Evolutionary conservation across 306 rosid genomes (phyloP).

Genomic region (Malus asiatica): DNA sequence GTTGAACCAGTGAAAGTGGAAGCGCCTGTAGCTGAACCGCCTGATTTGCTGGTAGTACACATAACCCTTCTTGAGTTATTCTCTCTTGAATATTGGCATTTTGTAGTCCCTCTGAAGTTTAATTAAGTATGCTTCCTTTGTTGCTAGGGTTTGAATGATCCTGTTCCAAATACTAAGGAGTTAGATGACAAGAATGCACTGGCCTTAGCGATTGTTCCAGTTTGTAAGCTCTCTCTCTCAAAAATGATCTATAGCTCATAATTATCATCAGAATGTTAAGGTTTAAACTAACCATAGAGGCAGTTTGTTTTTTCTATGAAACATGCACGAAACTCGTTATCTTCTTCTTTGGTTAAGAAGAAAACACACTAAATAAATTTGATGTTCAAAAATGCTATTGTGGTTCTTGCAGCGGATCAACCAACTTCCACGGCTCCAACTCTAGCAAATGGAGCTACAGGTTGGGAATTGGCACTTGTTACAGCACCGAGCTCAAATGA

Average conservation of each 20-base stretch:
- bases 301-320: slow-evolving; percentile 4
- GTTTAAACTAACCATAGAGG: not conserved
- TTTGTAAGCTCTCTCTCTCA: slow-evolving; percentile 39
- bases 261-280: not conserved
- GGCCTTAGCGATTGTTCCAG: slow-evolving; percentile 91
- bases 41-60: slow-evolving; percentile 76
- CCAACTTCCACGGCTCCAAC: slow-evolving; percentile 50
- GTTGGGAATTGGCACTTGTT: slow-evolving; percentile 99
- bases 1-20: slow-evolving; percentile 83
- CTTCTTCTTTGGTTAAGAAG: not conserved
- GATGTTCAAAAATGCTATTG: not conserved
- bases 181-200: slow-evolving; percentile 89
- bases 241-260: not conserved
- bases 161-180: slow-evolving; percentile 65
- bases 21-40: slow-evolving; percentile 61
- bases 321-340: not conserved
- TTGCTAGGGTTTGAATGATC: slow-evolving; percentile 73
- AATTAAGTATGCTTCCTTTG: not conserved
- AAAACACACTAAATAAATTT: not conserved
- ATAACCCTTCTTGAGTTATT: not conserved
- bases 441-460: slow-evolving; percentile 65
- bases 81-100: not conserved
- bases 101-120: not conserved
- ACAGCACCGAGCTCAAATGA: slow-evolving; percentile 95
- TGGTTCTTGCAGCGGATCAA: slow-evolving; percentile 54